Conservation (phyloP, 176 grass and related monocot species). For the Saccharum spontaneum region DNA sequence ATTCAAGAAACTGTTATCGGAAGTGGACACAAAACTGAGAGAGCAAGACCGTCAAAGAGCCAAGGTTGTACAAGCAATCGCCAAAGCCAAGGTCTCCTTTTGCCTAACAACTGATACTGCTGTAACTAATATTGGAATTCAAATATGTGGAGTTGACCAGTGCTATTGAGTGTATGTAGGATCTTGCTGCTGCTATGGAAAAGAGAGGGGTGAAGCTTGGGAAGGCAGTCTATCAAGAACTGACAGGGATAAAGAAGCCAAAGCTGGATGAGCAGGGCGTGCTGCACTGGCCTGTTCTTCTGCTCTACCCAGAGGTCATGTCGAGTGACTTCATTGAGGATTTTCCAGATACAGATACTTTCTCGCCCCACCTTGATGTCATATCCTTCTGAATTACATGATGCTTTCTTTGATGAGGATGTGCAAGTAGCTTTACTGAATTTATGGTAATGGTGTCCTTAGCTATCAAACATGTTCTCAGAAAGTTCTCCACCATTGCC, state of each 20-base stretch:
- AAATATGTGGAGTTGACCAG: background rate
- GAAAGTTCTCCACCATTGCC: slow-evolving; percentile 71
- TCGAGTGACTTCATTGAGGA: slow-evolving; percentile 96
- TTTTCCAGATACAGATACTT: slow-evolving; percentile 69
- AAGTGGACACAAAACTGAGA: slow-evolving; percentile 49
- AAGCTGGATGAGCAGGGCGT: slow-evolving; percentile 58
- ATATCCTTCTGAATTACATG: slow-evolving; percentile 74
- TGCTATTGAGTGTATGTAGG: slow-evolving; percentile 35
- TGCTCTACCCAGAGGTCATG: slow-evolving; percentile 91
- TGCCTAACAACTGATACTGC: background rate
- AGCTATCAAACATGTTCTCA: slow-evolving; percentile 82
- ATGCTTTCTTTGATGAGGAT: background rate
- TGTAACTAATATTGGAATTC: background rate
- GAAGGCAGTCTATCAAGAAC: slow-evolving; percentile 67
- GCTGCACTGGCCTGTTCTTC: slow-evolving; percentile 89
- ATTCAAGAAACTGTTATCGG: slow-evolving; percentile 60
- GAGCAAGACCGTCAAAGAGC: slow-evolving; percentile 57
- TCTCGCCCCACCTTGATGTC: slow-evolving; percentile 66
- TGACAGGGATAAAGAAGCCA: slow-evolving; percentile 68
- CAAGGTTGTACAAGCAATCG: slow-evolving; percentile 54
- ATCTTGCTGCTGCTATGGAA: slow-evolving; percentile 63
- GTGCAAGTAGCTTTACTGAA: background rate
- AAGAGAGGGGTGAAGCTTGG: slow-evolving; percentile 71
- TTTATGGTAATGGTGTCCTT: slow-evolving; percentile 33
- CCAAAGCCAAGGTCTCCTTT: slow-evolving; percentile 61